phyloP scores from a whole-genome alignment of 306 rosid genomes.

The Dryas drummondii region DNA sequence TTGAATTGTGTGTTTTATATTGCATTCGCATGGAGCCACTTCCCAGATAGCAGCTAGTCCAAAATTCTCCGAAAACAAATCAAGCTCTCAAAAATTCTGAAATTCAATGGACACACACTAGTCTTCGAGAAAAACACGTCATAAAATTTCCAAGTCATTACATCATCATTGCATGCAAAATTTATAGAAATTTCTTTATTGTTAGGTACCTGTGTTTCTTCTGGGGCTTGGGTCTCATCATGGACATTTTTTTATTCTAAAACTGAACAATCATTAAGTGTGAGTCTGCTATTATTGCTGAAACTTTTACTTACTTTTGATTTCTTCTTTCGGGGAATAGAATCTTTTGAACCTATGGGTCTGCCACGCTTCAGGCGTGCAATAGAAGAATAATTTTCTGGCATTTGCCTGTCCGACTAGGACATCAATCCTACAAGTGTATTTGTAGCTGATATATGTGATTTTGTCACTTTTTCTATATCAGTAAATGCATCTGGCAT shows the following conservation, averaged over 20 bases:
- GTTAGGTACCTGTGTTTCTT: not conserved
- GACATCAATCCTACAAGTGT: not conserved
- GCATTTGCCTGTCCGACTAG: not conserved
- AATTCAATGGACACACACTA: no score
- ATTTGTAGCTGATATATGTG: not conserved
- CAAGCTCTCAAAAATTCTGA: no score
- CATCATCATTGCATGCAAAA: not conserved
- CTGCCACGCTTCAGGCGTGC: not conserved
- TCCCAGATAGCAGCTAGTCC: no score
- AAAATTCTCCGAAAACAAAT: no score
- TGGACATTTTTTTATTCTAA: not conserved
- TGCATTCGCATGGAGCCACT: no score
- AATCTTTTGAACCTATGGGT: not conserved
- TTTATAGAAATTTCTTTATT: not conserved
- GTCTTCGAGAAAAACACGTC: no score
- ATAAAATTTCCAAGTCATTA: no score
- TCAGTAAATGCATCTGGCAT: constrained; percentile 13
- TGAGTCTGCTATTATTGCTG: not conserved
- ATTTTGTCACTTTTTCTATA: not conserved
- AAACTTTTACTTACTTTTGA: no score
- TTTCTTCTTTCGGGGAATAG: not conserved
- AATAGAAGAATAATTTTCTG: not conserved
- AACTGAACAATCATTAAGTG: not conserved
- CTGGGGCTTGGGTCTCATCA: not conserved
- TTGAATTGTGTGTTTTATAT: no score